Percentiles rank a stretch among this genome's conserved stretches.
Conservation (phyloP, 2,329 filamentous ascomycete species). For the Ophiostoma australiae region DNA sequence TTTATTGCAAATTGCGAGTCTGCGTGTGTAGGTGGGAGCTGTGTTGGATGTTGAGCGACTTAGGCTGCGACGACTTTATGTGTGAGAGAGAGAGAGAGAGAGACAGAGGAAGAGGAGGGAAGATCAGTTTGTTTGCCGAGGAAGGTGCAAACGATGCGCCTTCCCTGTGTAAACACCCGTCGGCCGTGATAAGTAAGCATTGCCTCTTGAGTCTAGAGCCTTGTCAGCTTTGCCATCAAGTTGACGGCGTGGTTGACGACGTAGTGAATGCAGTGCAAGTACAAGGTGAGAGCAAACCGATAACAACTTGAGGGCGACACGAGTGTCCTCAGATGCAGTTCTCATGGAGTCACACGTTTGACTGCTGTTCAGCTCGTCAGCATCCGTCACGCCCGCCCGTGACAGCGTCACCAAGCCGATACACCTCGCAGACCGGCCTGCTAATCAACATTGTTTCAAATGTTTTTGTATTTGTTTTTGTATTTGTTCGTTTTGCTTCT, state of each 20-base stretch:
- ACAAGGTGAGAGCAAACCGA: not conserved
- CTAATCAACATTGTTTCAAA: not conserved
- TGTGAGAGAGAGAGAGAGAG: not conserved
- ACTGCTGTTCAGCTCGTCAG: not conserved
- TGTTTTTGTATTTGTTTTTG: conserved; percentile 10
- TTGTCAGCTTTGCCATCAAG: not conserved
- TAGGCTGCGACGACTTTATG: not conserved
- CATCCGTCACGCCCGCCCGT: not conserved
- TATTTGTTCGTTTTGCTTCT: not conserved
- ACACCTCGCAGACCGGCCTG: not conserved
- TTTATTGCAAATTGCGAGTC: not conserved
- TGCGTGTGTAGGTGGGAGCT: not conserved
- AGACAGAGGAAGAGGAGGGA: not conserved
- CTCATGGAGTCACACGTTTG: no score
- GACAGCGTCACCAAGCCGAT: not conserved
- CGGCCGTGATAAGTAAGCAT: not conserved
- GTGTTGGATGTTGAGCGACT: not conserved
- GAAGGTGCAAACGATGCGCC: conserved; percentile 13
- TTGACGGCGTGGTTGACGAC: not conserved
- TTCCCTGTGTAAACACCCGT: not conserved
- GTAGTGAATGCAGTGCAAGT: not conserved
- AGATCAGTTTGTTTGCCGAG: not conserved
- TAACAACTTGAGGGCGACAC: not conserved
- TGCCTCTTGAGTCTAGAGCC: not conserved
- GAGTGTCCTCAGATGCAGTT: not conserved